These are phyloP conservation scores for Chaetomidium leptoderma DNA, from an alignment of 495 filamentous ascomycete species.

Conservation along the genomic window DNA sequence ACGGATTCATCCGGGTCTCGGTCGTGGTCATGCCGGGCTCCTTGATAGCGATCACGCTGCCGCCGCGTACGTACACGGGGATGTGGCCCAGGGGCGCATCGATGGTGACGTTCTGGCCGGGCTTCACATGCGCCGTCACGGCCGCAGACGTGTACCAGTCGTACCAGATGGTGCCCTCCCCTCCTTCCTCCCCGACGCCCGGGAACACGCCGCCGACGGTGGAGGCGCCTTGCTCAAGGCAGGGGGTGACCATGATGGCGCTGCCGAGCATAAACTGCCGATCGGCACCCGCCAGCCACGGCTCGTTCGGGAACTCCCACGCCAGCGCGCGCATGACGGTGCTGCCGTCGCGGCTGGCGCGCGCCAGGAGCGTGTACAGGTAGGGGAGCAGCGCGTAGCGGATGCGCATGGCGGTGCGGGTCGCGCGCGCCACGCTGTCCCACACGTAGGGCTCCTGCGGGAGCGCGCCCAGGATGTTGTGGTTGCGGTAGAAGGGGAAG, in stretches of 20 bases:
- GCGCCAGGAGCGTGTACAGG: slow-evolving; percentile 74
- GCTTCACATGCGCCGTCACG: slow-evolving; percentile 42
- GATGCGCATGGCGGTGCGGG: slow-evolving; percentile 65
- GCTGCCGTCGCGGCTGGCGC: slow-evolving; percentile 61
- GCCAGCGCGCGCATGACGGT: slow-evolving; percentile 78
- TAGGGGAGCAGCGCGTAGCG: slow-evolving; percentile 73
- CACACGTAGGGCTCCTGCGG: slow-evolving; percentile 76
- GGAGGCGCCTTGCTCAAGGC: slow-evolving; percentile 60
- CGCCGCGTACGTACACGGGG: slow-evolving; percentile 70
- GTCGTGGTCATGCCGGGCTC: slow-evolving; percentile 66
- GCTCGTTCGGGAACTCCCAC: slow-evolving; percentile 82
- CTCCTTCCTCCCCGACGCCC: slow-evolving; percentile 44
- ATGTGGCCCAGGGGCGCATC: slow-evolving; percentile 74
- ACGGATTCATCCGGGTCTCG: slow-evolving; percentile 61
- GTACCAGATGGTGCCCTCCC: slow-evolving; percentile 61
- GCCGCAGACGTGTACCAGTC: slow-evolving; percentile 70
- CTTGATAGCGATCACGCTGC: slow-evolving; percentile 64
- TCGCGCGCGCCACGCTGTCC: slow-evolving; percentile 62
- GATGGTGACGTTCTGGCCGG: slow-evolving; percentile 67
- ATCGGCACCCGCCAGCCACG: slow-evolving; percentile 61
- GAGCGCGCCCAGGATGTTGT: slow-evolving; percentile 61
- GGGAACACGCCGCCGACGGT: slow-evolving; percentile 76
- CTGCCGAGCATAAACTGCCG: slow-evolving; percentile 75
- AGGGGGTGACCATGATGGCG: slow-evolving; percentile 67
- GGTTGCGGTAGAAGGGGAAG: slow-evolving; percentile 86